Evolutionary conservation across 305 asterid genomes (phyloP).

Genomic region (Solanum chacoense): DNA sequence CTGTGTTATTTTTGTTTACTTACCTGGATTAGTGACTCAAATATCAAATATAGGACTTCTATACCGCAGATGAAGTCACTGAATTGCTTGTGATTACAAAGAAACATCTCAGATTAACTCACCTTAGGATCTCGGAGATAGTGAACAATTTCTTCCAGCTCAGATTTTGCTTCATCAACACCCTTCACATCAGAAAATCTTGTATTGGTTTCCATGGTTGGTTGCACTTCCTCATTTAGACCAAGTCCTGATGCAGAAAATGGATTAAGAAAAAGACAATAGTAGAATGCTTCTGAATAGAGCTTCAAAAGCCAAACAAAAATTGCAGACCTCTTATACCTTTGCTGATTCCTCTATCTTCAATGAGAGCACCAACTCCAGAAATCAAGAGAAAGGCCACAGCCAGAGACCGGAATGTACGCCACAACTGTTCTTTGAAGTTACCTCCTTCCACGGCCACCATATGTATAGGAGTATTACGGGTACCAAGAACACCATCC

Average conservation of each 20-base stretch:
- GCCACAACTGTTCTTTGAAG: slow-evolving; percentile 89
- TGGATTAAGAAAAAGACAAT: background rate
- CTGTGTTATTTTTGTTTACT: background rate
- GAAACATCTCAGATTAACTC: background rate
- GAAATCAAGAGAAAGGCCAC: slow-evolving; percentile 72
- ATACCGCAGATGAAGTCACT: background rate
- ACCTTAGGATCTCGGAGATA: slow-evolving; percentile 96
- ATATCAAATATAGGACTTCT: background rate
- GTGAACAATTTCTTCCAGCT: slow-evolving; percentile 88
- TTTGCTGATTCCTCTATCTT: slow-evolving; percentile 90
- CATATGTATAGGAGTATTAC: slow-evolving; percentile 89
- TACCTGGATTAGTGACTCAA: background rate
- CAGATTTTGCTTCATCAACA: slow-evolving; percentile 83
- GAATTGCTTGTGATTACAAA: background rate
- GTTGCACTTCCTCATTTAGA: slow-evolving; percentile 73
- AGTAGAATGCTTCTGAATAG: background rate
- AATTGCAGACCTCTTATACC: slow-evolving; percentile 30
- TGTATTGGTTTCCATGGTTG: slow-evolving; percentile 66
- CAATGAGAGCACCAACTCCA: slow-evolving; percentile 83
- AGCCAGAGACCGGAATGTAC: slow-evolving; percentile 81
- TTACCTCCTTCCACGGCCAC: slow-evolving; percentile 92
- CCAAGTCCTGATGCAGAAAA: slow-evolving; percentile 52
- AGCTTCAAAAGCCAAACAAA: background rate
- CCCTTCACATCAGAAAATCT: slow-evolving; percentile 86
- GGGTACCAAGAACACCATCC: slow-evolving; percentile 65